Percentiles rank a stretch among this genome's conserved stretches.
These are phyloP conservation scores for Takashimella koratensis DNA, from an alignment of 1,284 basidiomycete species.

Conservation along the genomic window DNA sequence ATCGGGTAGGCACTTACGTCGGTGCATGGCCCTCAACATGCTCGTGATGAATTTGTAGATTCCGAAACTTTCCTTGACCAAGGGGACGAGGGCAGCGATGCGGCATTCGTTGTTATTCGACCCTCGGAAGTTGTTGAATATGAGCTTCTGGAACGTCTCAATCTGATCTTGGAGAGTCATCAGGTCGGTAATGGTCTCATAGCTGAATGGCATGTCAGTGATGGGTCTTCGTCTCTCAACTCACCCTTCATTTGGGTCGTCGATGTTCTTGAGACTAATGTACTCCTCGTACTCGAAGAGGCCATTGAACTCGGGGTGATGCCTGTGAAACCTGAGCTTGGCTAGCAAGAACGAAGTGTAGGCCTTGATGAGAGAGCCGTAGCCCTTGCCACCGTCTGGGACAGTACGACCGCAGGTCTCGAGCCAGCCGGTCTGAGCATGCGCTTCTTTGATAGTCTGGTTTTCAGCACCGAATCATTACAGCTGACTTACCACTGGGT, in stretches of 20 bases:
- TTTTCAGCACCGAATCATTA: conserved; percentile 9
- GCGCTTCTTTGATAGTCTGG: conserved; percentile 89
- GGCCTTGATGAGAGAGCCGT: conserved; percentile 83
- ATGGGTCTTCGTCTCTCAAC: conserved; percentile 27
- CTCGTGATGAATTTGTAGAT: conserved; percentile 96
- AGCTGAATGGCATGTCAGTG: conserved; percentile 55
- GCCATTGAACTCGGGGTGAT: conserved; percentile 92
- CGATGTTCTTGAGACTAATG: conserved; percentile 88
- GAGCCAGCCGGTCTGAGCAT: conserved; percentile 92
- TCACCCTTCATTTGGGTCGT: conserved; percentile 96
- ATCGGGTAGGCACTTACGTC: conserved; percentile 57
- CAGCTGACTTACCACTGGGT: conserved; percentile 67
- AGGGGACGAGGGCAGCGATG: conserved; percentile 85
- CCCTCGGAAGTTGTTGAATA: conserved; percentile 86
- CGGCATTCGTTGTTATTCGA: conserved; percentile 92
- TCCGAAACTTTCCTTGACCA: conserved; percentile 95
- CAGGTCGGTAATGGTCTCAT: conserved; percentile 91
- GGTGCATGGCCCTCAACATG: conserved; percentile 92
- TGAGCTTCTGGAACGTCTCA: conserved; percentile 92
- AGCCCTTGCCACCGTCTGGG: conserved; percentile 76
- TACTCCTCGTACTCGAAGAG: conserved; percentile 97
- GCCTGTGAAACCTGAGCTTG: conserved; percentile 90
- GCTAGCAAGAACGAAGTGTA: conserved; percentile 91
- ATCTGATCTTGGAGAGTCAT: conserved; percentile 97
- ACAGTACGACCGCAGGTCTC: conserved; percentile 91